Evolutionary conservation across 208 protist species (phyloP).

Genomic region (Trypanosoma brucei): DNA sequence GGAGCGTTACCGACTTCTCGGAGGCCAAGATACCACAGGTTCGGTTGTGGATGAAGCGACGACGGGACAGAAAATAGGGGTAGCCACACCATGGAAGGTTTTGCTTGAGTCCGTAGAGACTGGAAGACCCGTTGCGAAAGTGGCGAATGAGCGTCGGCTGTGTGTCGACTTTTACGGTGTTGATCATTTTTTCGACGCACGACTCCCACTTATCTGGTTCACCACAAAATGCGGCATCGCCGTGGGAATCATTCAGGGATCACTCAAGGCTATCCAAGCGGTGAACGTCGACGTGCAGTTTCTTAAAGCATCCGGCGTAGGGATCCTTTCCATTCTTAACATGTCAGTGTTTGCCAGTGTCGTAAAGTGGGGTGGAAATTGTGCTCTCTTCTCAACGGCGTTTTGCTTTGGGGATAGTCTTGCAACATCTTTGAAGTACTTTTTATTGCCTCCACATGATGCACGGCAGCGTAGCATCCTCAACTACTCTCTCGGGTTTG

Average conservation of each 20-base stretch:
- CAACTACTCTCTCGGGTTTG: constrained; percentile 72
- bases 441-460: constrained; percentile 55
- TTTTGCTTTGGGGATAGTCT: constrained; percentile 76
- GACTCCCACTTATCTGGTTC: constrained; percentile 79
- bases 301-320: constrained; percentile 71
- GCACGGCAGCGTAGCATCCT: constrained; percentile 47
- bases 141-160: constrained; percentile 69
- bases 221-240: constrained; percentile 73
- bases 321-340: constrained; percentile 78
- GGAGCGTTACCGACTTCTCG: constrained; percentile 28
- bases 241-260: constrained; percentile 75
- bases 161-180: constrained; percentile 78
- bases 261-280: constrained; percentile 50
- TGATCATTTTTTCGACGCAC: constrained; percentile 71
- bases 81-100: constrained; percentile 54
- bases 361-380: constrained; percentile 86
- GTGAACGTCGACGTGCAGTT: constrained; percentile 83
- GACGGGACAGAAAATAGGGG: constrained; percentile 5
- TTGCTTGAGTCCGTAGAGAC: constrained; percentile 65
- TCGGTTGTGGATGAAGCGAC: neutral
- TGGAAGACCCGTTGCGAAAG: constrained; percentile 51
- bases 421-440: constrained; percentile 37
- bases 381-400: constrained; percentile 43
- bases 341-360: constrained; percentile 74
- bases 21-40: constrained; percentile 6